Conservation (phyloP, 768 basidiomycete species). For the Phlegmacium glaucopus region DNA sequence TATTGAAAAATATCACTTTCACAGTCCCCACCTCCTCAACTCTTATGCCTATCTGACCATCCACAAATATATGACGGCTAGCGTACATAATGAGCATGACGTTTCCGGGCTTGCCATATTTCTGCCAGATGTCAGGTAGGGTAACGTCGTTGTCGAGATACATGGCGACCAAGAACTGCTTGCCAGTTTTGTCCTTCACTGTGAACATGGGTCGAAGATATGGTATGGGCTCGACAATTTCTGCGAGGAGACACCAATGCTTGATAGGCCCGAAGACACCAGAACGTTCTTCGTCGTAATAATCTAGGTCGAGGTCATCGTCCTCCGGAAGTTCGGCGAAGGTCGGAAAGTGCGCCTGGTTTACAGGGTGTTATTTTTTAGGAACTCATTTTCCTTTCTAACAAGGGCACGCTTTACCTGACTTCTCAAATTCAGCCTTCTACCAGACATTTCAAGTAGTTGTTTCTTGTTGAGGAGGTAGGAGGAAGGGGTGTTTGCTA, state of each 20-base stretch:
- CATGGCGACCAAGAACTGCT: slow-evolving; percentile 12
- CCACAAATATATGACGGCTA: slow-evolving; percentile 19
- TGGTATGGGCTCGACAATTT: slow-evolving; percentile 10
- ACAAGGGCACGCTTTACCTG: not conserved
- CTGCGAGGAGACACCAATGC: slow-evolving; percentile 22
- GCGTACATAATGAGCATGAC: slow-evolving; percentile 29
- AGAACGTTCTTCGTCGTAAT: not conserved
- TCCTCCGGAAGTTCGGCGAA: too few relatives aligned
- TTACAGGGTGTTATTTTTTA: too few relatives aligned
- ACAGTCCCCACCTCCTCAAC: slow-evolving; percentile 21
- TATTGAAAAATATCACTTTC: slow-evolving; percentile 15
- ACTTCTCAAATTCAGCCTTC: not conserved
- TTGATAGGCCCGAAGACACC: not conserved
- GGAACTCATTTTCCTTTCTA: too few relatives aligned
- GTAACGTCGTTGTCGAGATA: slow-evolving; percentile 10
- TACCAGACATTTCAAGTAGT: not conserved
- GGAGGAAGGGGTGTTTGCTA: too few relatives aligned
- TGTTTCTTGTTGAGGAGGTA: too few relatives aligned
- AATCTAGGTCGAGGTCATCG: too few relatives aligned
- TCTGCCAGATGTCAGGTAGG: not conserved
- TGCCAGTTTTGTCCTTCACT: slow-evolving; percentile 14
- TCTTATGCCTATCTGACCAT: slow-evolving; percentile 25
- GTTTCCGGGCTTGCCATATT: slow-evolving; percentile 14
- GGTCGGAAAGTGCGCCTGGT: too few relatives aligned
- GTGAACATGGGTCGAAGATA: slow-evolving; percentile 9